A percentile compares a stretch with the other conserved stretches of the same genome.
Evolutionary conservation across 371 early-diverging fungal species (phyloP).

Genomic region (Rhizopus microsporus): DNA sequence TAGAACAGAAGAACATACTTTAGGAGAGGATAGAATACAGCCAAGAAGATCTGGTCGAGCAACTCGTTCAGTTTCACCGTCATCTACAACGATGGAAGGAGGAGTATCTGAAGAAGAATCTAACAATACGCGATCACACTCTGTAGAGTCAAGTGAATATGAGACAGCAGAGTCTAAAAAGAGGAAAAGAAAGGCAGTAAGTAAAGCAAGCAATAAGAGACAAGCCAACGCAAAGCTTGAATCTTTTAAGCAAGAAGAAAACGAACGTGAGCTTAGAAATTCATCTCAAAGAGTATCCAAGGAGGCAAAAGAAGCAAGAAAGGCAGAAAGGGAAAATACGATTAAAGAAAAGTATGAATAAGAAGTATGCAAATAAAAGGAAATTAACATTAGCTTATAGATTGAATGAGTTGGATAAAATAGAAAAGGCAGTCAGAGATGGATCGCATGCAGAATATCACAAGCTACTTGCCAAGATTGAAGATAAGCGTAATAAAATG

Average conservation of each 20-base stretch:
- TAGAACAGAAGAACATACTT: too few relatives aligned
- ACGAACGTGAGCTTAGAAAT: constrained; percentile 30
- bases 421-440: constrained; percentile 32
- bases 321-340: constrained; percentile 24
- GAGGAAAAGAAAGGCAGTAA: constrained; percentile 20
- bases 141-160: constrained; percentile 30
- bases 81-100: neutral
- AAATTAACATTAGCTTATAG: constrained; percentile 12
- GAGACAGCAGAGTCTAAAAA: constrained; percentile 23
- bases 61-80: constrained; percentile 3
- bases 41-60: constrained; percentile 7
- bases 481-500: constrained; percentile 24
- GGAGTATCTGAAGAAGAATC: constrained; percentile 1
- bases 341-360: constrained; percentile 27
- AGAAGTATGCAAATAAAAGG: neutral
- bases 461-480: constrained; percentile 25
- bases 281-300: constrained; percentile 22
- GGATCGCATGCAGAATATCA: constrained; percentile 35
- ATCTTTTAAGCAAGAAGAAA: constrained; percentile 16
- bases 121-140: constrained; percentile 28
- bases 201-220: constrained; percentile 17
- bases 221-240: constrained; percentile 7
- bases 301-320: constrained; percentile 33
- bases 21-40: constrained; percentile 87
- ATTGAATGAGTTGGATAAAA: constrained; percentile 30